phyloP scores from a whole-genome alignment of 116 monocot species.

The Dioscorea cayenensis region DNA sequence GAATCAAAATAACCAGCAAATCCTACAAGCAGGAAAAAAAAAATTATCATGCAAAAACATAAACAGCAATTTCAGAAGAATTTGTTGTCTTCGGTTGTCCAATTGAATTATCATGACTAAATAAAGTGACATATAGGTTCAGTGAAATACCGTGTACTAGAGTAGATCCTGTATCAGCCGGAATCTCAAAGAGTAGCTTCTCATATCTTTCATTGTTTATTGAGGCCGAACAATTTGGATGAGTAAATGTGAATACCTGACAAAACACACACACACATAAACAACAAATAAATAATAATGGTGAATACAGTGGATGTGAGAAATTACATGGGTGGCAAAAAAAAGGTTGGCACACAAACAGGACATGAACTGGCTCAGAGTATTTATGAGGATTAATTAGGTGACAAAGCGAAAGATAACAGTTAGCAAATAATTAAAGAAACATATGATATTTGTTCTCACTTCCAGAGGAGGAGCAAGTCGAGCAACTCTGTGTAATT shows the following conservation, averaged over 20 bases:
- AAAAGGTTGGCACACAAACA: too few relatives aligned
- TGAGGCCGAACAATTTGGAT: slow-evolving; percentile 53
- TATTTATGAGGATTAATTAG: too few relatives aligned
- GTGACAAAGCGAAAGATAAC: too few relatives aligned
- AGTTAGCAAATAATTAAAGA: too few relatives aligned
- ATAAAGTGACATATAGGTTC: not conserved
- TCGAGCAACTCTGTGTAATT: slow-evolving; percentile 84
- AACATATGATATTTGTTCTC: slow-evolving; percentile 10
- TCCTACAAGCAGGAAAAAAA: slow-evolving; percentile 26
- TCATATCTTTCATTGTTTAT: slow-evolving; percentile 68
- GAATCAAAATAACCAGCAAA: slow-evolving; percentile 98
- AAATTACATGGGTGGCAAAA: too few relatives aligned
- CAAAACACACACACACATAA: slow-evolving; percentile 3
- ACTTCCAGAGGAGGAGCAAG: slow-evolving; percentile 83
- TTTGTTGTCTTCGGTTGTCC: too few relatives aligned
- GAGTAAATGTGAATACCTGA: slow-evolving; percentile 85
- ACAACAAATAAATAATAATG: too few relatives aligned
- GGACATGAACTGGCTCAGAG: too few relatives aligned
- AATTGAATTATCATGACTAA: not conserved
- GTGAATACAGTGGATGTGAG: too few relatives aligned
- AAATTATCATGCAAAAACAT: not conserved
- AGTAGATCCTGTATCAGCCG: slow-evolving; percentile 74
- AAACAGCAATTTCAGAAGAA: not conserved
- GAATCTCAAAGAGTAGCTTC: slow-evolving; percentile 76
- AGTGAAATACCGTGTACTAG: slow-evolving; percentile 74